Evolutionary conservation across 2,329 filamentous ascomycete genomes (phyloP), one percentile per base, ranked within the genome.

Genomic region (Penicillium sp.): DNA sequence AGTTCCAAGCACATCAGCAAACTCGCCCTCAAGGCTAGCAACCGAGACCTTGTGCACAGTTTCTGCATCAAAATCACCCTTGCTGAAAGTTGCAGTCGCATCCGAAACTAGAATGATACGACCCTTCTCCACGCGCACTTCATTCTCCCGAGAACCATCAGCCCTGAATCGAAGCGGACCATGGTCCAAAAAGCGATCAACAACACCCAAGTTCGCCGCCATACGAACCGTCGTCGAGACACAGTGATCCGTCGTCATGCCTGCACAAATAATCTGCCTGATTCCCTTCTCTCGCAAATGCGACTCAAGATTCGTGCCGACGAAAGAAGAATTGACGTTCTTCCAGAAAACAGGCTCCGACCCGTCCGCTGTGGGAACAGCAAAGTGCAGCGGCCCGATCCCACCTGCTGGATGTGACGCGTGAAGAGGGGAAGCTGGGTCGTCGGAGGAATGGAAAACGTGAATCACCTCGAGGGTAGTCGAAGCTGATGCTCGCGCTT

Each of bases 231-330:
- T 78, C 4, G 80, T 82, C 57, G 76, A 80, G 14, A 83, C 79
- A 54, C 80, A 83, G 60, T 82, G 80, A 66, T 82, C 81, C 37
- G 80, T 81, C 3, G 77, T 80, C 56, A 82, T 59, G 0, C 80
- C 81, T 2, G 69, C 70, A 31, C 82, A 64, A 18, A 81, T 58
- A 0, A 81, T 68, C 58, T 79, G 77, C 10, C 73, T 58, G 16
- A 80, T 69, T 0, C 63, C 68, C 14, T 70, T 69, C 2, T 61
- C 59, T 5, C 73, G 69, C 22, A 83, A 61, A 33, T 73, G 65
- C 1, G 59, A 56, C 57, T 80, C 78, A 9, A 83, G 71, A 0
- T 71, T 63, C 1, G 79, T 81, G 4, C 78, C 79, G 49, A 82
- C 75, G 58, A 83, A 82, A 0, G 73, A 72, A 0, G 79, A 81